Percentiles rank a stretch among this genome's conserved stretches.
These are phyloP conservation scores for Chenopodium suecicum DNA, from an alignment of 148 eudicot species.

Conservation along the genomic window DNA sequence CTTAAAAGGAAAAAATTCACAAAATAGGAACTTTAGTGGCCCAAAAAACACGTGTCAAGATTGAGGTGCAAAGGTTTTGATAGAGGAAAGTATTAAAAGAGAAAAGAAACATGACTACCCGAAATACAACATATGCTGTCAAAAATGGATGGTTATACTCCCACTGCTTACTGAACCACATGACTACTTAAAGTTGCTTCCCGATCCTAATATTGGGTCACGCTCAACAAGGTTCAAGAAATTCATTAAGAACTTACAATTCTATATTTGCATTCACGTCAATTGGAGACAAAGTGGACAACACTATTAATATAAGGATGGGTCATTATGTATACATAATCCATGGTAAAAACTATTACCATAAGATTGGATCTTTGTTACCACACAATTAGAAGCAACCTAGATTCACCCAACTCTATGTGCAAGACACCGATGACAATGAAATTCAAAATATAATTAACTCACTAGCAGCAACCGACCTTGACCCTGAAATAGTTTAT, in stretches of 20 bases:
- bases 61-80: background rate
- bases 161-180: conserved; percentile 5
- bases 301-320: background rate
- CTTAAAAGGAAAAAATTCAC: background rate
- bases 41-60: background rate
- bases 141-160: conserved; percentile 13
- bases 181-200: background rate
- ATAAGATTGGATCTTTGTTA: background rate
- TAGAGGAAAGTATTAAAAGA: background rate
- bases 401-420: background rate
- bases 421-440: background rate
- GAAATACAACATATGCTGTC: conserved; percentile 24
- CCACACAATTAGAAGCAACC: background rate
- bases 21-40: background rate
- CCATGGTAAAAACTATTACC: no score
- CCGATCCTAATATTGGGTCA: background rate
- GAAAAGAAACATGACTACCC: background rate
- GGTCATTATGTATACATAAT: no score
- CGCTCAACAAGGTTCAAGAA: background rate
- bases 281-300: background rate
- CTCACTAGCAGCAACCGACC: background rate
- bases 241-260: conserved; percentile 20
- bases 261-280: conserved; percentile 10
- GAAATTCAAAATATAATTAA: background rate
- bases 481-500: background rate